phyloP scores from a whole-genome alignment of 768 basidiomycete genomes.

The Mycena capillaripes region DNA sequence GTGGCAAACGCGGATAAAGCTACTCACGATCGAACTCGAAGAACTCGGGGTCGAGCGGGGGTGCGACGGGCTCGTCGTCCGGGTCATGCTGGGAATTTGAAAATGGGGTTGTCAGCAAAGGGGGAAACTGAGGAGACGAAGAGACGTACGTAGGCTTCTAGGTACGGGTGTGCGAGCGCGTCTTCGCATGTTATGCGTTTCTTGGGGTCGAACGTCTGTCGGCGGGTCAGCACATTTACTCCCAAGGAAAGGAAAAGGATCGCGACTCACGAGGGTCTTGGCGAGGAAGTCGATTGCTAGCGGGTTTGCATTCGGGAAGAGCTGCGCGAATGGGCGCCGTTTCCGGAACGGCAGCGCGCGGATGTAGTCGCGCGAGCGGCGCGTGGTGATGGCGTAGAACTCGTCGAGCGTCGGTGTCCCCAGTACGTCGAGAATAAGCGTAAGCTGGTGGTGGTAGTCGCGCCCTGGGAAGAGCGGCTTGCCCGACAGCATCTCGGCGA shows the following conservation, averaged over 20 bases:
- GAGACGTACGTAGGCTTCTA: constrained; percentile 78
- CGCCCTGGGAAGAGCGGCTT: constrained; percentile 97
- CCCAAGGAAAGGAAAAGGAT: neutral
- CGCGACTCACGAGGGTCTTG: constrained; percentile 28
- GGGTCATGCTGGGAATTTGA: constrained; percentile 89
- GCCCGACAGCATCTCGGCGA: constrained; percentile 97
- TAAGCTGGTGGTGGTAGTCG: constrained; percentile 96
- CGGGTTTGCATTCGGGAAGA: constrained; percentile 94
- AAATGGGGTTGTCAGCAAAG: neutral
- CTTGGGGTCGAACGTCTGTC: constrained; percentile 94
- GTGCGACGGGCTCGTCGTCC: constrained; percentile 95
- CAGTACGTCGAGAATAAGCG: constrained; percentile 95
- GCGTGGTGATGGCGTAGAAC: constrained; percentile 96
- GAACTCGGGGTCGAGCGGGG: constrained; percentile 96
- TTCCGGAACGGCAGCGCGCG: constrained; percentile 95
- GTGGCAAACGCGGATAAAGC: neutral
- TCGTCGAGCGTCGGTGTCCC: constrained; percentile 98
- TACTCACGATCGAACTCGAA: constrained; percentile 95
- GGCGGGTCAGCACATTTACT: constrained; percentile 7
- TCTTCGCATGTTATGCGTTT: constrained; percentile 96
- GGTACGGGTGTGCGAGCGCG: constrained; percentile 94
- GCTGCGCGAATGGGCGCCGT: constrained; percentile 80
- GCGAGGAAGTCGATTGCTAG: constrained; percentile 74
- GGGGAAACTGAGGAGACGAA: neutral
- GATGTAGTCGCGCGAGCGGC: constrained; percentile 94